Percentiles rank a stretch among this genome's conserved stretches.
phyloP scores from a whole-genome alignment of 1,284 basidiomycete species.

The Earliella scabrosa region DNA sequence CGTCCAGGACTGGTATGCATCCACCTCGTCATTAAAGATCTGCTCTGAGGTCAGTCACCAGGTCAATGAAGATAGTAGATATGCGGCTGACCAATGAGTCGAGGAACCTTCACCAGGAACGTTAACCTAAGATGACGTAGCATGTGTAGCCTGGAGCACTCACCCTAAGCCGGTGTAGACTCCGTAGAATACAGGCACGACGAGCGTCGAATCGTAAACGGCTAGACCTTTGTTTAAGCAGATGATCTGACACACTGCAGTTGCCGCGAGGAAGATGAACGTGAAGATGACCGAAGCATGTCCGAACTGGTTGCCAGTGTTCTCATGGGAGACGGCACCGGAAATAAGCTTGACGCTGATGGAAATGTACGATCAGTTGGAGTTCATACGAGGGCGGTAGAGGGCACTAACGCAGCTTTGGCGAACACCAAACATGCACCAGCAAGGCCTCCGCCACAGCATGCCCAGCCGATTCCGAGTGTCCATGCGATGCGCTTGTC shows the following conservation, averaged over 20 bases:
- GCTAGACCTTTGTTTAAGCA: conserved; percentile 87
- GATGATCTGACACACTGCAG: conserved; percentile 88
- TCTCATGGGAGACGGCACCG: conserved; percentile 74
- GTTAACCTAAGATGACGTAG: background rate
- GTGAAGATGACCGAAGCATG: conserved; percentile 84
- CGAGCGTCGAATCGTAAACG: conserved; percentile 78
- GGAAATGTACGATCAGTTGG: conserved; percentile 2
- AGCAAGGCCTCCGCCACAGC: conserved; percentile 86
- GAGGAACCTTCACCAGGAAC: conserved; percentile 51
- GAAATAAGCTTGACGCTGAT: conserved; percentile 77
- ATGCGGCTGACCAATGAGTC: conserved; percentile 55
- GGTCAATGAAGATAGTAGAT: too few species aligned
- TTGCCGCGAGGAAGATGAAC: conserved; percentile 76
- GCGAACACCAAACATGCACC: conserved; percentile 92
- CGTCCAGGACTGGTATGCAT: conserved; percentile 83
- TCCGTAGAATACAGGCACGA: conserved; percentile 76
- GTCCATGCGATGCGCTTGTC: conserved; percentile 88
- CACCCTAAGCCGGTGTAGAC: conserved; percentile 70
- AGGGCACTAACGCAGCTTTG: conserved; percentile 85
- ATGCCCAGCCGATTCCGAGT: conserved; percentile 91
- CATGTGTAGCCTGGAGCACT: conserved; percentile 14
- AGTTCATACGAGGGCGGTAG: conserved; percentile 40
- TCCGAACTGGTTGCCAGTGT: conserved; percentile 85
- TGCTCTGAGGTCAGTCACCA: conserved; percentile 15
- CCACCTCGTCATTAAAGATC: conserved; percentile 83